Evolutionary conservation across 2,329 filamentous ascomycete species (phyloP).

Genomic region (Trichoderma sp.): DNA sequence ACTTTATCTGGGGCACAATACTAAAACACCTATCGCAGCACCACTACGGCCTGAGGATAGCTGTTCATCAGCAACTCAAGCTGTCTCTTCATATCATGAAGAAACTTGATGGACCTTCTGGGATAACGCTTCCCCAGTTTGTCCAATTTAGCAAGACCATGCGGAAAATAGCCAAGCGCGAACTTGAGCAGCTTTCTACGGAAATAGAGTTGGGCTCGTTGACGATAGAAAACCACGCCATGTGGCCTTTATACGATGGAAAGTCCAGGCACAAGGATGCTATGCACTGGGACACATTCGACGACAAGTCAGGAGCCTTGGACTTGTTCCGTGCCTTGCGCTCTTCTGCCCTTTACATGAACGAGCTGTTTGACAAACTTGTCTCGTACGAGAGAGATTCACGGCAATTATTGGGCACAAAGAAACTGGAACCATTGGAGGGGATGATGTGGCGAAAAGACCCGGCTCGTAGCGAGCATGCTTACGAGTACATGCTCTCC

Average conservation of each 20-base stretch:
- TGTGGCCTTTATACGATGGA: constrained; percentile 19
- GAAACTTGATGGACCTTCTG: constrained; percentile 37
- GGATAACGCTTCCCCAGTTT: constrained; percentile 32
- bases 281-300: constrained; percentile 18
- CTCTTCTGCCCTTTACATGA: constrained; percentile 35
- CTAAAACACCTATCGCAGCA: constrained; percentile 42
- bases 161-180: constrained; percentile 33
- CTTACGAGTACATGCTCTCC: constrained; percentile 64
- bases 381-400: constrained; percentile 34
- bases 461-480: constrained; percentile 44
- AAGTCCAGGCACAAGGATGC: background rate
- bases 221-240: constrained; percentile 15
- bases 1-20: constrained; percentile 42
- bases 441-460: constrained; percentile 42
- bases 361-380: constrained; percentile 37
- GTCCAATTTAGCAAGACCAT: constrained; percentile 34
- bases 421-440: constrained; percentile 40
- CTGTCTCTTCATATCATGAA: constrained; percentile 38
- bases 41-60: constrained; percentile 37
- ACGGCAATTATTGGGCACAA: constrained; percentile 31
- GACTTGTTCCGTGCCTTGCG: constrained; percentile 30
- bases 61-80: constrained; percentile 38
- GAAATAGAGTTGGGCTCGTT: constrained; percentile 30
- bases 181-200: constrained; percentile 33
- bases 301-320: background rate